Evolutionary conservation across 208 protist species (phyloP), one percentile per base, ranked within the genome.

Genomic region (Acanthamoeba lenticulata): DNA sequence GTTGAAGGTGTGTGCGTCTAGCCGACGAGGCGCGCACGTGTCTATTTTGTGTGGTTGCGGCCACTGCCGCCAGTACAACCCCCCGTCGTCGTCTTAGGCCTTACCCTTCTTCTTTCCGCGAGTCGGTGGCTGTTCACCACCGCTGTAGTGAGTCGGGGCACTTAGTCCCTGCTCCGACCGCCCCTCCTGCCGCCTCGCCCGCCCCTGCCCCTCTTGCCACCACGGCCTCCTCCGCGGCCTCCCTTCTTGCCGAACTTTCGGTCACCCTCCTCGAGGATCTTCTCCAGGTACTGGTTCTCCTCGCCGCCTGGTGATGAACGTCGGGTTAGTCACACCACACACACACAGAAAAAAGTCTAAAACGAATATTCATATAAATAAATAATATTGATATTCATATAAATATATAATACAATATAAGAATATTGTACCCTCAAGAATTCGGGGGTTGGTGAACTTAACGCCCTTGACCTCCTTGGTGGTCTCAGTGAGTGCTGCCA

Each of bases 391-490:
- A n/a, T n/a, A n/a, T n/a, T n/a, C n/a, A n/a, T n/a, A n/a, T n/a
- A n/a, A n/a, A n/a, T n/a, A n/a, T n/a, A 60, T 60, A 21, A 60
- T 21, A 21, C 52, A 60, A 21, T 21, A 60, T 11, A 60, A n/a
- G n/a, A n/a, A n/a, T n/a, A n/a, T n/a, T 42, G 21, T 49, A 86
- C 74, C 74, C 24, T n/a, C 45, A 52, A 86, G 38, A 29, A 86
- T 3, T 86, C 74, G 74, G 74, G 42, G 5, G 29, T 86, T 86
- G n/a, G 19, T 38, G 24, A 86, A 57, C 44, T 86, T 86, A 42
- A 86, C 45, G 38, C 45, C 44, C 44, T 86, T 86, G 74, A 86
- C 74, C 74, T 57, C 74, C 74, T 86, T 86, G 45, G 74, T 38
- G 29, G 32, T 55, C 21, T 21, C 74, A 57, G 15, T 57, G 7